Evolutionary conservation across 176 grass and related monocot genomes (phyloP).

Genomic region (Oryza coarctata): DNA sequence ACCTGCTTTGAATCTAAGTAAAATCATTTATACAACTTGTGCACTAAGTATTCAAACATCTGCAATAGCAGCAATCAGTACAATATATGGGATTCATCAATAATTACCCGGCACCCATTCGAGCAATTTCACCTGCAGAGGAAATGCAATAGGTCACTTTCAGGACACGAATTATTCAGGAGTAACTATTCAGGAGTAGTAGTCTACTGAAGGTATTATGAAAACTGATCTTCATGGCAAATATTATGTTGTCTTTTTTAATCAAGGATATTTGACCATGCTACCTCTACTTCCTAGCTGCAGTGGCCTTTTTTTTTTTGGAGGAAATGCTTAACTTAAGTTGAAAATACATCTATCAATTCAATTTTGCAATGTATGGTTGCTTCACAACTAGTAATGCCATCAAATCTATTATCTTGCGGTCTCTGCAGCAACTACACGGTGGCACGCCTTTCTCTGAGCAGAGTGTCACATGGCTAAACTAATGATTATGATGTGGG

Average conservation of each 20-base stretch:
- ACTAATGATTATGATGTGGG: neutral
- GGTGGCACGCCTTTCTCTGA: neutral
- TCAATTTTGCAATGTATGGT: neutral
- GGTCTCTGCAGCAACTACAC: neutral
- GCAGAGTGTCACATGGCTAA: neutral
- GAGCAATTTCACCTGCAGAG: conserved; percentile 88
- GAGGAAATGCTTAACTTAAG: neutral
- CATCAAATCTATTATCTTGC: neutral
- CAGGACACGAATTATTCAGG: no score
- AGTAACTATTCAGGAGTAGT: no score
- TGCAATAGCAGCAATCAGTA: neutral
- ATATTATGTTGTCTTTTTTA: neutral
- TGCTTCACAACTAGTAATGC: neutral
- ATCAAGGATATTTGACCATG: neutral
- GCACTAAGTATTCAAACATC: neutral
- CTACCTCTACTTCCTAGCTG: neutral
- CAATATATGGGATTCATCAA: neutral
- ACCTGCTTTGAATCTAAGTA: neutral
- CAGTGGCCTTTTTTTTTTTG: neutral
- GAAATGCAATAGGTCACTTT: conserved; percentile 27
- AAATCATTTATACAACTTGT: neutral
- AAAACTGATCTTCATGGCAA: neutral
- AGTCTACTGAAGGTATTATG: neutral
- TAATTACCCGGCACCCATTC: conserved; percentile 84
- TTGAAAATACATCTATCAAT: neutral